Percentiles rank a stretch among this genome's conserved stretches.
These are phyloP conservation scores for Aegilops longissima DNA, from an alignment of 176 grass and related monocot genomes.

Conservation along the genomic window DNA sequence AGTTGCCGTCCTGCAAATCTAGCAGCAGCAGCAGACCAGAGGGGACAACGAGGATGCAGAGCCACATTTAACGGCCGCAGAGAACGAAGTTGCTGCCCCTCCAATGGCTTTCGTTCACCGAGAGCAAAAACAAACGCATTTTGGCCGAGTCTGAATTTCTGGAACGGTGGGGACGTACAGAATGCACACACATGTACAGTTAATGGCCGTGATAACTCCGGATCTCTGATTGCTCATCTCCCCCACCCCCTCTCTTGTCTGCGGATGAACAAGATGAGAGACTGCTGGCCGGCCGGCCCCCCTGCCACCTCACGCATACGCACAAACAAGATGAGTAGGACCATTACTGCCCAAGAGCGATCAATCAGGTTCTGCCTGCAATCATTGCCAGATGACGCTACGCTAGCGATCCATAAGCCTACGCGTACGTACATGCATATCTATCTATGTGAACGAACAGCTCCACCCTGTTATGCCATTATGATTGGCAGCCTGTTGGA, in stretches of 20 bases:
- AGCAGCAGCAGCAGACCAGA: not conserved
- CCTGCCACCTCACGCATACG: not conserved
- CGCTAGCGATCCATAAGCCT: not conserved
- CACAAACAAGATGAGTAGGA: not conserved
- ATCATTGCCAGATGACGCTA: slow-evolving; percentile 37
- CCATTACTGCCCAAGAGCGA: not conserved
- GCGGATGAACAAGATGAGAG: not conserved
- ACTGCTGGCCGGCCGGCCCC: too few relatives aligned
- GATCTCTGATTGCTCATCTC: not conserved
- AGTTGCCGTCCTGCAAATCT: slow-evolving; percentile 8
- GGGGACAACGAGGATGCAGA: not conserved
- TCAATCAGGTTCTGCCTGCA: slow-evolving; percentile 15
- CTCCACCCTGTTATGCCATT: not conserved
- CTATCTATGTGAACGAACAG: not conserved
- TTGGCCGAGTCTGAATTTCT: not conserved
- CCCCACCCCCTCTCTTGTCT: not conserved
- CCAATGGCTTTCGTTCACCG: too few relatives aligned
- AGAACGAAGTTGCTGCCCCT: not conserved
- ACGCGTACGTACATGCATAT: not conserved
- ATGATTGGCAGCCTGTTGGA: slow-evolving; percentile 32
- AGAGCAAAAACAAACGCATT: not conserved
- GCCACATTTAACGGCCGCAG: not conserved
- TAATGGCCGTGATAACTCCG: not conserved
- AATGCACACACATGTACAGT: not conserved
- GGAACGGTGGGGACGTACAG: not conserved